phyloP scores from a whole-genome alignment of 2,329 filamentous ascomycete genomes.

The Escovopsis sp. region DNA sequence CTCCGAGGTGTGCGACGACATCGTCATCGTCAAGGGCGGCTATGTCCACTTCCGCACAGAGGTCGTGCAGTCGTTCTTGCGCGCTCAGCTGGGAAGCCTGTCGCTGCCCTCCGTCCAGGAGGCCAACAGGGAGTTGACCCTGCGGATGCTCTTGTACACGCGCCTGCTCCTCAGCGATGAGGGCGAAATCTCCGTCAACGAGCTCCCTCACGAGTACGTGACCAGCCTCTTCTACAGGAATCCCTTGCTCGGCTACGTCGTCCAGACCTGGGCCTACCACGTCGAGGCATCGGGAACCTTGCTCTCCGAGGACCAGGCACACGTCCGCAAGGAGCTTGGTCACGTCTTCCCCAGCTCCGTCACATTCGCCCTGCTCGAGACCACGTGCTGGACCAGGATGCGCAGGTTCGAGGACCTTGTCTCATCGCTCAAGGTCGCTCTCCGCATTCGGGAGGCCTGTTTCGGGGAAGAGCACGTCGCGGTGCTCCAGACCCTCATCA shows the following conservation, averaged over 20 bases:
- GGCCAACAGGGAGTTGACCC: constrained; percentile 19
- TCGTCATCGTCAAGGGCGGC: constrained; percentile 20
- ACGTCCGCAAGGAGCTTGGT: constrained; percentile 18
- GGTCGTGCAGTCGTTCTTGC: constrained; percentile 17
- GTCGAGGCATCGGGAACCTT: constrained; percentile 20
- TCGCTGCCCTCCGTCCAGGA: constrained; percentile 17
- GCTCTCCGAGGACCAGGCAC: constrained; percentile 14
- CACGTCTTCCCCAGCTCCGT: constrained; percentile 21
- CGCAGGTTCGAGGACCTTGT: constrained; percentile 11
- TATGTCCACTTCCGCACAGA: constrained; percentile 23
- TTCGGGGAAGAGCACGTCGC: constrained; percentile 21
- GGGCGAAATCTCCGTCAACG: not conserved
- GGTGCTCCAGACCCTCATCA: constrained; percentile 23
- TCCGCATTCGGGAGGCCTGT: constrained; percentile 20
- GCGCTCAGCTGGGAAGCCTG: constrained; percentile 18
- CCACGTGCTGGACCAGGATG: constrained; percentile 16
- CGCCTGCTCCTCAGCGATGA: constrained; percentile 16
- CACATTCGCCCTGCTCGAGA: constrained; percentile 22
- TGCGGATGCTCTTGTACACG: constrained; percentile 21
- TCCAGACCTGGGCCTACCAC: constrained; percentile 22
- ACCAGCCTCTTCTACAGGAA: constrained; percentile 14
- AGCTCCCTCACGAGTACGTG: constrained; percentile 8
- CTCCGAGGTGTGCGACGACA: constrained; percentile 8
- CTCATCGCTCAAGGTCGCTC: constrained; percentile 18
- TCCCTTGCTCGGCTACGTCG: constrained; percentile 19